These are phyloP conservation scores for Phytophthora lateralis DNA, from an alignment of 352 stramenopile genomes.

Conservation along the genomic window DNA sequence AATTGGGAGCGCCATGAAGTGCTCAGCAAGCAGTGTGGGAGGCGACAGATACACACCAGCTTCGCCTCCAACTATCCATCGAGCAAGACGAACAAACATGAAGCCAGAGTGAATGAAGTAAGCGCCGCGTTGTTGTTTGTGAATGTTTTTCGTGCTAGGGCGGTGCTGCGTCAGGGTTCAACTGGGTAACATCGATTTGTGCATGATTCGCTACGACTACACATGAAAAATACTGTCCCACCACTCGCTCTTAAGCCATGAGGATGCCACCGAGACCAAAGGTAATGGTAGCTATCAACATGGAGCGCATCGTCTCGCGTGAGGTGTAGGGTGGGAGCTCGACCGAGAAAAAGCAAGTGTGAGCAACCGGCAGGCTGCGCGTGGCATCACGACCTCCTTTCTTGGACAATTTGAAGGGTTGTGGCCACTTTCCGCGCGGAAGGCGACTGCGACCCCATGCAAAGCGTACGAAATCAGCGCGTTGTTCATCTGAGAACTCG, in stretches of 20 bases:
- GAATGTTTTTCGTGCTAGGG: conserved; percentile 9
- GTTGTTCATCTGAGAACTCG: conserved; percentile 89
- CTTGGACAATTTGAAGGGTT: conserved; percentile 93
- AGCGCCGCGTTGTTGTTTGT: conserved; percentile 15
- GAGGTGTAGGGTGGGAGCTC: conserved; percentile 94
- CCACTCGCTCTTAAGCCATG: conserved; percentile 59
- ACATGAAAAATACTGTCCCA: not conserved
- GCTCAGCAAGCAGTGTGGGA: conserved; percentile 1
- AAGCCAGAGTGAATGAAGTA: conserved; percentile 40
- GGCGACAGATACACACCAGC: conserved; percentile 18
- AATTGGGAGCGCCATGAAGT: conserved; percentile 27
- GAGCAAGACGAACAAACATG: conserved; percentile 34
- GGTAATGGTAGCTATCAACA: conserved; percentile 94
- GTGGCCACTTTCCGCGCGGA: conserved; percentile 86
- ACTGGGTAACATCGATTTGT: not conserved
- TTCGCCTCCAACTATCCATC: conserved; percentile 22
- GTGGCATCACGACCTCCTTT: conserved; percentile 85
- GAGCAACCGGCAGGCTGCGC: conserved; percentile 89
- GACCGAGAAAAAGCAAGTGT: conserved; percentile 97
- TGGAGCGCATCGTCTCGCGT: conserved; percentile 89
- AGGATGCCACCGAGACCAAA: conserved; percentile 92
- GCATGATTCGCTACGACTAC: conserved; percentile 1
- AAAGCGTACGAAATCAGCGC: conserved; percentile 93
- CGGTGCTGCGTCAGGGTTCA: not conserved
- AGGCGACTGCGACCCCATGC: conserved; percentile 93